Evolutionary conservation across 129 eudicot species (phyloP).

Genomic region (Lactuca saligna): DNA sequence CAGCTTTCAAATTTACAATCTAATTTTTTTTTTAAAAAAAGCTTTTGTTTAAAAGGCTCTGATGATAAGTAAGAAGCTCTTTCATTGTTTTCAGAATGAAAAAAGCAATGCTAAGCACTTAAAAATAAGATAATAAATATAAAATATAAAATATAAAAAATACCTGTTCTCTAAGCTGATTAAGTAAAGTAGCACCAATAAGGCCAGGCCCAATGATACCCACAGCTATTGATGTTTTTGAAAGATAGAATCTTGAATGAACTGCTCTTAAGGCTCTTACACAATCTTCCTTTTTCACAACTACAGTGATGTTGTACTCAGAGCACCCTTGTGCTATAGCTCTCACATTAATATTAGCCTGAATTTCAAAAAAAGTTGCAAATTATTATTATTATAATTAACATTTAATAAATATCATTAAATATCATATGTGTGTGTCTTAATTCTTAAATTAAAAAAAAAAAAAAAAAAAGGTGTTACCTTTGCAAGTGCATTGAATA

Average conservation of each 20-base stretch:
- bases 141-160: conserved; percentile 6
- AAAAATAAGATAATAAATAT: conserved; percentile 6
- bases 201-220: conserved; percentile 98
- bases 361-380: conserved; percentile 25
- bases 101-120: neutral
- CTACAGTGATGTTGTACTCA: conserved; percentile 95
- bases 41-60: neutral
- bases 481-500: conserved; percentile 95
- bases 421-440: too few species aligned
- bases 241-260: conserved; percentile 93
- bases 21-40: too few species aligned
- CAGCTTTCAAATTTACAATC: neutral
- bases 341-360: conserved; percentile 91
- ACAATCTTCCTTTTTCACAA: conserved; percentile 89
- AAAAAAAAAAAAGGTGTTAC: conserved; percentile 32
- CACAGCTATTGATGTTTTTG: conserved; percentile 89
- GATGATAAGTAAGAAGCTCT: neutral
- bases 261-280: conserved; percentile 90
- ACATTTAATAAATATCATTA: neutral
- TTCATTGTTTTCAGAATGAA: neutral
- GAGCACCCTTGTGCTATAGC: conserved; percentile 99
- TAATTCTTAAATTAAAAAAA: neutral
- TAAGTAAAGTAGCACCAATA: conserved; percentile 93
- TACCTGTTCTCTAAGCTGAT: conserved; percentile 97
- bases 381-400: neutral